A percentile compares a stretch with the other conserved stretches of the same genome.
Conservation (phyloP, 441 rosid genomes). For the Pelargonium citronellum region DNA sequence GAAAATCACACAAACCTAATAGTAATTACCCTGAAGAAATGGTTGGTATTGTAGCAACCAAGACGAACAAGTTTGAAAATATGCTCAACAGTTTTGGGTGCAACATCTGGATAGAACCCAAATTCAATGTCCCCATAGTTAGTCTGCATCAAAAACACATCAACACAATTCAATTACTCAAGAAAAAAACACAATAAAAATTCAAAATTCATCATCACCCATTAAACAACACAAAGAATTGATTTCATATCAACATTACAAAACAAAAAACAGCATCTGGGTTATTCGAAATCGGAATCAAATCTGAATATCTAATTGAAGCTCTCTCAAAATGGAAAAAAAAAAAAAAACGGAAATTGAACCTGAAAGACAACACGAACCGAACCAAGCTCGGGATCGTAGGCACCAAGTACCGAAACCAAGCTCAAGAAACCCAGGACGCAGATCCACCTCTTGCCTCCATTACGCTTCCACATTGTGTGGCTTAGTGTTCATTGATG, state of each 20-base stretch:
- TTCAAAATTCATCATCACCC: not conserved
- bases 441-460: constrained; percentile 1
- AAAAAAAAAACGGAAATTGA: no score
- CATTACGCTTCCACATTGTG: not conserved
- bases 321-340: not conserved
- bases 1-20: no score
- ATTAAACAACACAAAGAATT: not conserved
- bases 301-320: not conserved
- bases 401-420: constrained; percentile 17
- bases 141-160: constrained; percentile 36
- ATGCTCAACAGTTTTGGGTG: constrained; percentile 78
- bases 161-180: not conserved
- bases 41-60: constrained; percentile 83
- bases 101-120: constrained; percentile 72
- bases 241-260: no score
- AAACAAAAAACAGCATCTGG: not conserved
- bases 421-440: not conserved
- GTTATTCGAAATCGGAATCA: not conserved
- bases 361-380: constrained; percentile 92
- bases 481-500: not conserved
- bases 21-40: constrained; percentile 79
- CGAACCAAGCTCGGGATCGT: constrained; percentile 64
- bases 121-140: constrained; percentile 86
- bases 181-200: not conserved
- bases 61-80: constrained; percentile 87